Conservation (phyloP, 2,329 filamentous ascomycete genomes). For the Orbilia oligospora region DNA sequence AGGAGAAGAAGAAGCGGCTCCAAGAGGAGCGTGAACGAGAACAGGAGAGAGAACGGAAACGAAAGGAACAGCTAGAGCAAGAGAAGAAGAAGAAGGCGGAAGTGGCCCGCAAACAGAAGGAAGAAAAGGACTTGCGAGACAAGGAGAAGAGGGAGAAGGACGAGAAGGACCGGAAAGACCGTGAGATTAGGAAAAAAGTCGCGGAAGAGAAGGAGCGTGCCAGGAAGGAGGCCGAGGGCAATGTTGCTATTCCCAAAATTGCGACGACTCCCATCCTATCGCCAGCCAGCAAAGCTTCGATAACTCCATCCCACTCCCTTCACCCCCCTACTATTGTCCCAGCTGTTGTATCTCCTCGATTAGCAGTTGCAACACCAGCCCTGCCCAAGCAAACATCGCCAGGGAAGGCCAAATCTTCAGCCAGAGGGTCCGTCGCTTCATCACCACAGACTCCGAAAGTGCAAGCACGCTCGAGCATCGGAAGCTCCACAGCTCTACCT, state of each 20-base stretch:
- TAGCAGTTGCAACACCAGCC: slow-evolving; percentile 82
- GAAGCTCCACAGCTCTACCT: slow-evolving; percentile 53
- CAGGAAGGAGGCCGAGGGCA: slow-evolving; percentile 73
- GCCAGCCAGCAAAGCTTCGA: slow-evolving; percentile 65
- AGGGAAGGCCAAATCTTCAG: slow-evolving; percentile 82
- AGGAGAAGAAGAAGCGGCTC: slow-evolving; percentile 82
- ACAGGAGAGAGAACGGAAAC: slow-evolving; percentile 86
- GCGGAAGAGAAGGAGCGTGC: slow-evolving; percentile 70
- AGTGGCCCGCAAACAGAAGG: slow-evolving; percentile 82
- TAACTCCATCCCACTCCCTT: slow-evolving; percentile 71
- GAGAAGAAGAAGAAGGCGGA: slow-evolving; percentile 90
- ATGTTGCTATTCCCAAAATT: slow-evolving; percentile 68
- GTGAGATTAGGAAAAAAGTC: slow-evolving; percentile 68
- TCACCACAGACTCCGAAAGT: slow-evolving; percentile 72
- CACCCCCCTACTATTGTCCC: slow-evolving; percentile 69
- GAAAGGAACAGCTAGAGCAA: slow-evolving; percentile 81
- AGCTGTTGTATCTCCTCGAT: slow-evolving; percentile 78
- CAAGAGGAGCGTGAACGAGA: slow-evolving; percentile 90
- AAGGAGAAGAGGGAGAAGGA: slow-evolving; percentile 73
- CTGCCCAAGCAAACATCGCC: slow-evolving; percentile 84
- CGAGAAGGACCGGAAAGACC: slow-evolving; percentile 76
- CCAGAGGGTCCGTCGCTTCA: slow-evolving; percentile 63
- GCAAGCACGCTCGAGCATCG: slow-evolving; percentile 75
- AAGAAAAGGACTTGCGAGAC: slow-evolving; percentile 78
- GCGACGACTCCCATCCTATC: slow-evolving; percentile 73